Evolutionary conservation across 257 asterid genomes (phyloP).

Genomic region (Nicotiana tabacum): DNA sequence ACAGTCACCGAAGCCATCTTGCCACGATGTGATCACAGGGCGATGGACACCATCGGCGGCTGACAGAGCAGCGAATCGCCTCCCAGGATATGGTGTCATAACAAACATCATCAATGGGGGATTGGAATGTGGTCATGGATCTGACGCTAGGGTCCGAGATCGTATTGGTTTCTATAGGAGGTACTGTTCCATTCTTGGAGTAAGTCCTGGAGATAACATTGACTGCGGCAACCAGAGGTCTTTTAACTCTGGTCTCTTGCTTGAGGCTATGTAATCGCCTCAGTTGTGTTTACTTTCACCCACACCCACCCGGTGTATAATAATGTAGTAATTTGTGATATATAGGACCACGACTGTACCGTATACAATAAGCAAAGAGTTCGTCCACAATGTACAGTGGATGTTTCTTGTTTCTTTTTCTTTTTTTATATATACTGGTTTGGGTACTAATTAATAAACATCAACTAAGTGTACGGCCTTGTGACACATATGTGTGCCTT

Average conservation of each 20-base stretch:
- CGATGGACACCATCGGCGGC: conserved; percentile 25
- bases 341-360: background rate
- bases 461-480: background rate
- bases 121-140: conserved; percentile 23
- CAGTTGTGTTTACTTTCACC: background rate
- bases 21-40: conserved; percentile 27
- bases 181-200: conserved; percentile 20
- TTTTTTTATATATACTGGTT: background rate
- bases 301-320: background rate
- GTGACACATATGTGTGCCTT: too few species aligned
- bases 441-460: background rate
- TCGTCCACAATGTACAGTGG: background rate
- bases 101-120: conserved; percentile 38
- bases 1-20: conserved; percentile 26
- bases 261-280: background rate
- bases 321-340: background rate
- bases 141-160: conserved; percentile 14
- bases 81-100: conserved; percentile 26
- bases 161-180: conserved; percentile 26
- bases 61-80: conserved; percentile 18
- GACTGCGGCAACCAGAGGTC: conserved; percentile 27
- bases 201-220: conserved; percentile 22
- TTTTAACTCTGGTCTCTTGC: background rate
- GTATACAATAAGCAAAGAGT: background rate
- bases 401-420: background rate